Evolutionary conservation across 2,329 filamentous ascomycete genomes (phyloP).

Genomic region (Apiospora marii): DNA sequence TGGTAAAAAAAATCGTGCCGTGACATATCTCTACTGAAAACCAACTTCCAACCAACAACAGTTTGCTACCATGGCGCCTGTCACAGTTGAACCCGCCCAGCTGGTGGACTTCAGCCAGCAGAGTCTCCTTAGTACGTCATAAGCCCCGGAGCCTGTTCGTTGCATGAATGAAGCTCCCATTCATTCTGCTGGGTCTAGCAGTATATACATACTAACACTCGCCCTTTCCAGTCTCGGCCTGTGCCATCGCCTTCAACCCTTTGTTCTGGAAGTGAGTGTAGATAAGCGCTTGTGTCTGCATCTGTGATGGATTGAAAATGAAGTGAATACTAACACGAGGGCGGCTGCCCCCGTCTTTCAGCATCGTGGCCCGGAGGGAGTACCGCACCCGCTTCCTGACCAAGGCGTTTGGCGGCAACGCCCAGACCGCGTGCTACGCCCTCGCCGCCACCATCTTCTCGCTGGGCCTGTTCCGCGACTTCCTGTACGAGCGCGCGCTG

Average conservation of each 20-base stretch:
- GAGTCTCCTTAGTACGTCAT: slow-evolving; percentile 69
- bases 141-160: not conserved
- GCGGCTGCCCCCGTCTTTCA: slow-evolving; percentile 45
- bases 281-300: slow-evolving; percentile 20
- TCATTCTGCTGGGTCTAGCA: not conserved
- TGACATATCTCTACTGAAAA: not conserved
- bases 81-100: slow-evolving; percentile 46
- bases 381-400: slow-evolving; percentile 92
- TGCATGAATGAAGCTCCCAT: not conserved
- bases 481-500: slow-evolving; percentile 85
- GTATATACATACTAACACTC: not conserved
- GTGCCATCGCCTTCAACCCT: slow-evolving; percentile 91
- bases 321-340: slow-evolving; percentile 3
- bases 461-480: slow-evolving; percentile 87
- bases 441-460: slow-evolving; percentile 91
- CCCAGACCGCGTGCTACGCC: slow-evolving; percentile 84
- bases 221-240: slow-evolving; percentile 71
- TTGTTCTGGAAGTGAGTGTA: slow-evolving; percentile 96
- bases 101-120: slow-evolving; percentile 72
- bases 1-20: not conserved
- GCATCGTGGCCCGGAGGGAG: slow-evolving; percentile 87
- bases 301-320: not conserved
- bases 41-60: not conserved
- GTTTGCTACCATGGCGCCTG: slow-evolving; percentile 46
- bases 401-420: slow-evolving; percentile 81